Percentiles rank a stretch among this genome's conserved stretches.
These are phyloP conservation scores for Cercospora janseana DNA, from an alignment of 2,329 filamentous ascomycete genomes.

Conservation along the genomic window DNA sequence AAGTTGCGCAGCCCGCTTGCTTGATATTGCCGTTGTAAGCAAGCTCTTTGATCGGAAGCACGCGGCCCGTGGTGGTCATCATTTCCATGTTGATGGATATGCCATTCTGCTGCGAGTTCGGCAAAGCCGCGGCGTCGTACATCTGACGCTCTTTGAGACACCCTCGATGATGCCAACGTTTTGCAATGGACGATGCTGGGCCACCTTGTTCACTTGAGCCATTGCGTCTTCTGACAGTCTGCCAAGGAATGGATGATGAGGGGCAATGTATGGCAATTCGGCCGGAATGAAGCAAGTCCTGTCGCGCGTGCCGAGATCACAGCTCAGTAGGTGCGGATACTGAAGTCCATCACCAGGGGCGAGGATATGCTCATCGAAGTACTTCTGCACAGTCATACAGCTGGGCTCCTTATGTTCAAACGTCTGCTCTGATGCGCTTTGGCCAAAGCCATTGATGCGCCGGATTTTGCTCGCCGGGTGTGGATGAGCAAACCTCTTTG, in stretches of 20 bases:
- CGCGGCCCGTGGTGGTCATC: not conserved
- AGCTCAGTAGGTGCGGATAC: conserved; percentile 1
- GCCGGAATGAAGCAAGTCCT: conserved; percentile 10
- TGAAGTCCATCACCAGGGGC: not conserved
- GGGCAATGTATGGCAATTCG: conserved; percentile 13
- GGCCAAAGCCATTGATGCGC: conserved; percentile 5
- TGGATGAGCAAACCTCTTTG: not conserved
- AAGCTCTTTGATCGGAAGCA: not conserved
- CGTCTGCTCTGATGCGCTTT: not conserved
- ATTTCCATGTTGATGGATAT: not conserved
- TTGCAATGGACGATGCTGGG: not conserved
- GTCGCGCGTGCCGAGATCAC: conserved; percentile 8
- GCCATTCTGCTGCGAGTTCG: not conserved
- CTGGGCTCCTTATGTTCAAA: not conserved
- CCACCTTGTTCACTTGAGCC: not conserved
- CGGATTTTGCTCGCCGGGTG: not conserved
- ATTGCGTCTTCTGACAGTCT: conserved; percentile 11
- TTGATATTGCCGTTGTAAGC: not conserved
- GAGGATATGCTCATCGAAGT: conserved; percentile 16
- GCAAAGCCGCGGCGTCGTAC: not conserved
- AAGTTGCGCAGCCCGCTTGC: not conserved
- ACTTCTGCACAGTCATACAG: conserved; percentile 2
- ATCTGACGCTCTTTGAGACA: not conserved
- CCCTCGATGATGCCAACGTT: not conserved
- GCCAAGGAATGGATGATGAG: conserved; percentile 5